phyloP scores from a whole-genome alignment of 495 filamentous ascomycete genomes.

The Aspergillus wentii region DNA sequence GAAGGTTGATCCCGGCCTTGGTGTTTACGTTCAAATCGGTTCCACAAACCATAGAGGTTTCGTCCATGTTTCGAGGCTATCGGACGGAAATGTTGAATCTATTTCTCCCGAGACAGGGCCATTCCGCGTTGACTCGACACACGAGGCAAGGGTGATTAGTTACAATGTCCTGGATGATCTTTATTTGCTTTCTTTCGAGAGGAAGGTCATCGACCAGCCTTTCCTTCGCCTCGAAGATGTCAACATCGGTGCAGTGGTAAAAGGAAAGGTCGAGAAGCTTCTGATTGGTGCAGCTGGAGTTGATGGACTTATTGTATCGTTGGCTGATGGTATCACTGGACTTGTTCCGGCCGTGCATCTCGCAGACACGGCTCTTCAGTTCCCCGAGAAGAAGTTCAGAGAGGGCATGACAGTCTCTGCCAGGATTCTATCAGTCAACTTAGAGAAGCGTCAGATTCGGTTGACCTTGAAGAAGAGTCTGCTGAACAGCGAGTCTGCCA shows the following conservation, averaged over 20 bases:
- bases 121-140: slow-evolving; percentile 70
- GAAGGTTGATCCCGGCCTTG: slow-evolving; percentile 69
- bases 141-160: slow-evolving; percentile 76
- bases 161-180: slow-evolving; percentile 84
- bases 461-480: slow-evolving; percentile 92
- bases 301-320: slow-evolving; percentile 71
- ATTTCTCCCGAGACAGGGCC: slow-evolving; percentile 69
- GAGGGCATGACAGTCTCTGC: slow-evolving; percentile 80
- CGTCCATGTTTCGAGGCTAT: slow-evolving; percentile 86
- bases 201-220: slow-evolving; percentile 74
- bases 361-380: slow-evolving; percentile 78
- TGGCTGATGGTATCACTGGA: slow-evolving; percentile 82
- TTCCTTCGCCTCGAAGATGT: slow-evolving; percentile 90
- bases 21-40: slow-evolving; percentile 78
- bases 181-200: slow-evolving; percentile 79
- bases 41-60: slow-evolving; percentile 71
- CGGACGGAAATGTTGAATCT: slow-evolving; percentile 79
- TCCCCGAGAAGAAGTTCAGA: slow-evolving; percentile 93
- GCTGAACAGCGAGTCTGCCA: slow-evolving; percentile 74
- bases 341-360: slow-evolving; percentile 85
- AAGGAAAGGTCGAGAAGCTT: slow-evolving; percentile 81
- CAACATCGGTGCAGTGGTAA: slow-evolving; percentile 71
- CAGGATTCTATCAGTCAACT: slow-evolving; percentile 75
- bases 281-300: slow-evolving; percentile 67
- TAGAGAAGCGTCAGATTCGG: slow-evolving; percentile 71